These are phyloP conservation scores for Trifolium repens DNA, from an alignment of 306 rosid genomes.

Conservation along the genomic window DNA sequence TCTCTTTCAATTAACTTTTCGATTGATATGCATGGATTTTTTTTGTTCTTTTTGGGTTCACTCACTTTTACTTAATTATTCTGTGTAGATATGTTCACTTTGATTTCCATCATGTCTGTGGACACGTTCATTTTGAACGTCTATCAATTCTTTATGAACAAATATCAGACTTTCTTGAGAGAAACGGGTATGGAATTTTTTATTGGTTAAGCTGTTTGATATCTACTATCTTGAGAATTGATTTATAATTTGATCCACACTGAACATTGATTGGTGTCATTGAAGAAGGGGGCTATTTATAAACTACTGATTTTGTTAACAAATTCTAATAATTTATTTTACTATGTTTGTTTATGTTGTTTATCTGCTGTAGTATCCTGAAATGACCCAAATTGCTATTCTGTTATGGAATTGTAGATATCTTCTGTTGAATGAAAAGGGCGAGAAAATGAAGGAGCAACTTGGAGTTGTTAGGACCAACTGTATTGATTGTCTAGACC, in stretches of 20 bases:
- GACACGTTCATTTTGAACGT: slow-evolving; percentile 94
- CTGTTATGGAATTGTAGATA: slow-evolving; percentile 60
- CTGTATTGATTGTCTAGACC: slow-evolving; percentile 97
- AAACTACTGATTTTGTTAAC: slow-evolving; percentile 32
- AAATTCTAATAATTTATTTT: slow-evolving; percentile 30
- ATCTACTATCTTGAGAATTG: slow-evolving; percentile 19
- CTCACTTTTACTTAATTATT: slow-evolving; percentile 32
- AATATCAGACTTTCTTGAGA: slow-evolving; percentile 86
- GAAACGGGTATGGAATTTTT: slow-evolving; percentile 72
- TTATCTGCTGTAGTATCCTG: slow-evolving; percentile 25
- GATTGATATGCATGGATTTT: slow-evolving; percentile 1
- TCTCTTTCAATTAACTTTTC: slow-evolving; percentile 48
- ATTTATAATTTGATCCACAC: slow-evolving; percentile 31
- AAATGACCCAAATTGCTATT: slow-evolving; percentile 37
- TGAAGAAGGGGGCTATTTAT: slow-evolving; percentile 30
- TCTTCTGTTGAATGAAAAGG: slow-evolving; percentile 83
- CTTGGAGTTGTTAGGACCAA: slow-evolving; percentile 91
- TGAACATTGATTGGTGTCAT: slow-evolving; percentile 31
- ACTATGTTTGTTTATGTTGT: slow-evolving; percentile 33
- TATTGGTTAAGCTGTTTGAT: slow-evolving; percentile 32
- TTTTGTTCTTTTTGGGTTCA: slow-evolving; percentile 22
- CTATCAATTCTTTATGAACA: slow-evolving; percentile 89
- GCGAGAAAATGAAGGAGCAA: slow-evolving; percentile 97
- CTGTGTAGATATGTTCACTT: slow-evolving; percentile 89
- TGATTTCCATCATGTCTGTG: slow-evolving; percentile 92